Evolutionary conservation across 495 filamentous ascomycete genomes (phyloP), one percentile per base, ranked within the genome.

Genomic region (Rostrohypoxylon terebratum): DNA sequence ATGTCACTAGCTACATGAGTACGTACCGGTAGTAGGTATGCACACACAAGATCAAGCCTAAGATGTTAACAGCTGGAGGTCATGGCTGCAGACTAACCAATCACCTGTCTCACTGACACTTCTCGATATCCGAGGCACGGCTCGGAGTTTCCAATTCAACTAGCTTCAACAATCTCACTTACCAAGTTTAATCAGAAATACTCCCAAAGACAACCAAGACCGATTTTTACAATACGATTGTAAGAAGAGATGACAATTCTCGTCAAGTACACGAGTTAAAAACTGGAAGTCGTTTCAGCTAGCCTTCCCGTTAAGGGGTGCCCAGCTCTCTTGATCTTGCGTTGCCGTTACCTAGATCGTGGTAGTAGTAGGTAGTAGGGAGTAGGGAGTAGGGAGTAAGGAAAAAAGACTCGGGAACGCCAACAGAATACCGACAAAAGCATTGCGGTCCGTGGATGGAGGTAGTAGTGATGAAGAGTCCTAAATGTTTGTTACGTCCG

Each of bases 41-140:
- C 16, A 44, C 1, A 14, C 16, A 44, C 40, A n/a, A n/a, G 13
- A 18, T 45, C 11, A 45, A 45, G 42, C 18, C 42, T 45, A 18
- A 45, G 42, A 45, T 45, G 20, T 16, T n/a, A n/a, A n/a, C n/a
- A n/a, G n/a, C n/a, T n/a, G n/a, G n/a, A 45, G 14, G n/a, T 9
- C 18, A 8, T 20, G 18, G n/a, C 5, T 13, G 42, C 18, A 45
- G n/a, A 13, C 14, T 42, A 42, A 4, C 38, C n/a, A 14, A 42
- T 14, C 14, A 14, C 11, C 14, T 14, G 38, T 42, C 38, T 42
- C 38, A 14, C 38, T 42, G 13, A 53, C 23, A 14, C 8, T 3
- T 25, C 20, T 68, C 63, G 59, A 64, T 63, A 4, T 72, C 69
- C 69, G 69, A 72, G 63, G 42, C 60, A 36, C 58, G 45, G 51